A percentile compares a stretch with the other conserved stretches of the same genome.
These are phyloP conservation scores for Arabidopsis arenosa DNA, from an alignment of 345 rosid species.

Conservation along the genomic window DNA sequence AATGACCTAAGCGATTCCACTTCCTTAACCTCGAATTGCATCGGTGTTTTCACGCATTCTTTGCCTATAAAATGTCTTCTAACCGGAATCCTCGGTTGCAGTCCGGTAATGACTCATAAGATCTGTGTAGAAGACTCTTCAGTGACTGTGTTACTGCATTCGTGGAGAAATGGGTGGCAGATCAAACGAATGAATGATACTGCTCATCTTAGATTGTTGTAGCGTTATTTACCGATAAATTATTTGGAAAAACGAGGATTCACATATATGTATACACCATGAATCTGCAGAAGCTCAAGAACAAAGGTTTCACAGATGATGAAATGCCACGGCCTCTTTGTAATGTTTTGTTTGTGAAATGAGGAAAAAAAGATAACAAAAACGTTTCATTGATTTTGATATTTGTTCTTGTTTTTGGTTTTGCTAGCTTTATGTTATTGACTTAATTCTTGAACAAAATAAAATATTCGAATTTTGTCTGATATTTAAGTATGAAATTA, in stretches of 20 bases:
- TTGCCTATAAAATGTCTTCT: conserved; percentile 82
- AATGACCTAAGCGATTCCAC: conserved; percentile 57
- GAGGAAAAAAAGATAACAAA: neutral
- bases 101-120: conserved; percentile 72
- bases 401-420: conserved; percentile 33
- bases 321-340: conserved; percentile 30
- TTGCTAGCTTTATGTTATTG: neutral
- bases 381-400: conserved; percentile 40
- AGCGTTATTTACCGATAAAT: conserved; percentile 38
- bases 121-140: conserved; percentile 91
- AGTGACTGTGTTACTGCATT: conserved; percentile 82
- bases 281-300: conserved; percentile 33
- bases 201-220: conserved; percentile 87
- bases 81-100: conserved; percentile 84
- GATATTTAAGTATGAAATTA: conserved; percentile 2
- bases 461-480: neutral
- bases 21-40: conserved; percentile 50
- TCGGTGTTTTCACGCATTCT: conserved; percentile 88
- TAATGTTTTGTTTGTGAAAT: conserved; percentile 30
- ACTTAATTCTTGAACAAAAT: no score
- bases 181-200: conserved; percentile 86
- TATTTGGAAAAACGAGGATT: conserved; percentile 10
- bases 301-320: conserved; percentile 26
- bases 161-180: conserved; percentile 92
- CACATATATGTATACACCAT: conserved; percentile 21